Base-by-base conservation (phyloP, 371 early-diverging fungal species). In the Umbelopsis sp. region DNA sequence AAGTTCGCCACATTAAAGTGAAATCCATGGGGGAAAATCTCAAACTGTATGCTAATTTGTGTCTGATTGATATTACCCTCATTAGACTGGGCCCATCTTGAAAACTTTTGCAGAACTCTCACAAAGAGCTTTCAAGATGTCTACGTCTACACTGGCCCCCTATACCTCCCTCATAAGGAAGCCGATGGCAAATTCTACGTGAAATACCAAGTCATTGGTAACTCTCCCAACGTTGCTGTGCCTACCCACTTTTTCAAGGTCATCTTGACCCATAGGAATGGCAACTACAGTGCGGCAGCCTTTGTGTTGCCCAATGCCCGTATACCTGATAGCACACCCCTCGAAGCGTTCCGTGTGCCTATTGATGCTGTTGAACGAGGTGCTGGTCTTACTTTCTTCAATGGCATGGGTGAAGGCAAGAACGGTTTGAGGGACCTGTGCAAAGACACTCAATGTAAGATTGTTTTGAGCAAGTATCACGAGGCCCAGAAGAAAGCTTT, bases 221-320 rank as follows among this genome's bases (percentile, higher is more conserved):
- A 88, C 63, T 91, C 94, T 25, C 94, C 94, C 65, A 94, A 94
- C 65, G 89, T 93, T 20, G 95, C 94, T 11, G 97, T 97, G 1
- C 97, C 97, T 4, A 96, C 96, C 5, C 96, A 96, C 69, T 95
- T 96, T 73, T 97, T 87, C 83, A 97, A 97, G 81, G 90, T 92
- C 46, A 87, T 94, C 52, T 66, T 94, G 78, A 82, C 82, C 29
- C 80, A 86, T 44, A 68, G 76, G 22, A 79, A 85, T 50, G 87
- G 84, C 24, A 50, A 74, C 20, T 86, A 84, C 73, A 77, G 85
- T 8, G 70, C 88, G 0, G 94, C 87, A 18, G 92, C 91, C 0
- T 97, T 97, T 75, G 91, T 96, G 3, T 67, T 97, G 53, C 96
- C 96, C n/a, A 97, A 97, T 77, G 77, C 83, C 64, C 81, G 76